Evolutionary conservation across 352 stramenopile species (phyloP).

Genomic region (Pythium aquatile): DNA sequence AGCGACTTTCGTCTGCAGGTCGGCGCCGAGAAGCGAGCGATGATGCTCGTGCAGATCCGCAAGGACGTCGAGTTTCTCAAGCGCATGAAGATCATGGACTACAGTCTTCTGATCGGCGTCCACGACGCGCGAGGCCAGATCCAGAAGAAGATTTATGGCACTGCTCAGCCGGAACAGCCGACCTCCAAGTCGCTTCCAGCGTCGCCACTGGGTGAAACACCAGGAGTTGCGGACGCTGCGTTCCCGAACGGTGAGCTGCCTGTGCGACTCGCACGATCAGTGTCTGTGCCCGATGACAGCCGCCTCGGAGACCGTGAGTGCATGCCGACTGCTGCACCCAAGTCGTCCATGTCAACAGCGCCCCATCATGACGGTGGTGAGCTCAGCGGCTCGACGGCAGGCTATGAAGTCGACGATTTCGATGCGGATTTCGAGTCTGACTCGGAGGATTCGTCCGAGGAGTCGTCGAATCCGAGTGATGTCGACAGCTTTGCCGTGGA

Average conservation of each 20-base stretch:
- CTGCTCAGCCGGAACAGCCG: conserved; percentile 16
- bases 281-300: conserved; percentile 26
- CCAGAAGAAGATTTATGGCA: conserved; percentile 49
- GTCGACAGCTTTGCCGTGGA: conserved; percentile 20
- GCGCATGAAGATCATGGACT: conserved; percentile 95
- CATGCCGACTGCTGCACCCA: conserved; percentile 8
- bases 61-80: conserved; percentile 91
- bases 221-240: conserved; percentile 10
- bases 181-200: conserved; percentile 42
- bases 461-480: conserved; percentile 12
- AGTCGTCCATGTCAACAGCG: neutral
- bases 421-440: conserved; percentile 14
- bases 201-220: conserved; percentile 29
- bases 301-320: conserved; percentile 13
- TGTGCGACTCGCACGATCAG: conserved; percentile 28
- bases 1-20: conserved; percentile 86
- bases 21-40: conserved; percentile 57
- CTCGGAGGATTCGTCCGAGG: conserved; percentile 12
- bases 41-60: conserved; percentile 86
- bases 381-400: conserved; percentile 3
- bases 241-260: conserved; percentile 24
- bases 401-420: conserved; percentile 13
- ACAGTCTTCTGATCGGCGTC: conserved; percentile 91
- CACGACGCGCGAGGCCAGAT: conserved; percentile 73
- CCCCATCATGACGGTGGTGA: conserved; percentile 1